These are phyloP conservation scores for Dacryopinax spathularia DNA, from an alignment of 768 basidiomycete genomes.

Conservation along the genomic window DNA sequence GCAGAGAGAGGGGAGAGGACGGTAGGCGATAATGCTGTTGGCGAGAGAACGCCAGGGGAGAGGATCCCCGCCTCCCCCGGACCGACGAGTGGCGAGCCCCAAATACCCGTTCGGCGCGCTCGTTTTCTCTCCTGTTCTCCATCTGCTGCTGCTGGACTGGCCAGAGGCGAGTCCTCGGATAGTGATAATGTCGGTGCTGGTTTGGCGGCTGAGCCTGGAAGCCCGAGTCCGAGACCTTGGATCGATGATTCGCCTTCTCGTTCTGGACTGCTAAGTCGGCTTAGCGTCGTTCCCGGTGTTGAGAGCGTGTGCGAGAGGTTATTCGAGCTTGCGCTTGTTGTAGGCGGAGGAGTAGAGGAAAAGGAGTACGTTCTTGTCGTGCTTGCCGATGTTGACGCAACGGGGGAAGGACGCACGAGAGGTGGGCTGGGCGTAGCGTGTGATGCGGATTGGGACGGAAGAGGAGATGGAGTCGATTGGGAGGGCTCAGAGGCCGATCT, in stretches of 20 bases:
- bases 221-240: too few relatives aligned
- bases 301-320: not conserved
- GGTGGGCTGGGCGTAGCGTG: too few relatives aligned
- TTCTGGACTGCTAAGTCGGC: too few relatives aligned
- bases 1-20: too few relatives aligned
- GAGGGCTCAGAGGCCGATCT: too few relatives aligned
- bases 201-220: not conserved
- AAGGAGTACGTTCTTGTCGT: too few relatives aligned
- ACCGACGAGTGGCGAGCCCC: not conserved
- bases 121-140: not conserved
- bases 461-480: not conserved
- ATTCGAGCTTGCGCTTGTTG: not conserved
- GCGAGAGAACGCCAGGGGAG: not conserved
- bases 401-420: too few relatives aligned
- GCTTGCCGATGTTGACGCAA: too few relatives aligned
- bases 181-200: too few relatives aligned
- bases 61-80: not conserved
- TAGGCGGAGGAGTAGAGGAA: not conserved
- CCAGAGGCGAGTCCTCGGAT: slow-evolving; percentile 3
- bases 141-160: too few relatives aligned
- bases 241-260: too few relatives aligned
- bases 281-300: too few relatives aligned
- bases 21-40: not conserved
- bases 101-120: not conserved
- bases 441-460: not conserved